Percentiles rank a stretch among this genome's conserved stretches.
phyloP scores from a whole-genome alignment of 495 filamentous ascomycete species.

The Daldinia vernicosa region DNA sequence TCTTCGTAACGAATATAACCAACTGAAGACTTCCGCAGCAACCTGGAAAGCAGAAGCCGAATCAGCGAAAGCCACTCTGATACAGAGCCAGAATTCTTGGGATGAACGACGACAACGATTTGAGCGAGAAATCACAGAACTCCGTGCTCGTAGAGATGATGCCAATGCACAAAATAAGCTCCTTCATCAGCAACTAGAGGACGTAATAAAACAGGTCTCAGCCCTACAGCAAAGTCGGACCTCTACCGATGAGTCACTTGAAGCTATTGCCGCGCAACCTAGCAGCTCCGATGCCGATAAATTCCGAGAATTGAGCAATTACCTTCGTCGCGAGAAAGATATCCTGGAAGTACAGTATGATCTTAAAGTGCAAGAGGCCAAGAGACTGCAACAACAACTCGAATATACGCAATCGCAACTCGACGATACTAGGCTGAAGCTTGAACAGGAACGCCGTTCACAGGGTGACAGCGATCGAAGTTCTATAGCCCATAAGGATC shows the following conservation, averaged over 20 bases:
- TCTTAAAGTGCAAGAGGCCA: slow-evolving; percentile 82
- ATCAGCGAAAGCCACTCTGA: slow-evolving; percentile 77
- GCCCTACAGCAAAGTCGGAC: slow-evolving; percentile 77
- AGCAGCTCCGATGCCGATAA: slow-evolving; percentile 60
- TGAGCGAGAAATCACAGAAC: slow-evolving; percentile 81
- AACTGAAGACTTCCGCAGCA: slow-evolving; percentile 78
- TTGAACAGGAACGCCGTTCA: slow-evolving; percentile 85
- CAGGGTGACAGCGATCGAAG: slow-evolving; percentile 75
- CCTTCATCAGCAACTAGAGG: slow-evolving; percentile 87
- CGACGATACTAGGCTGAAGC: slow-evolving; percentile 83
- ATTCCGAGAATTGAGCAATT: slow-evolving; percentile 87
- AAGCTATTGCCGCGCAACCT: slow-evolving; percentile 41
- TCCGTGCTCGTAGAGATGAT: slow-evolving; percentile 80
- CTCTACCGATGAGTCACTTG: slow-evolving; percentile 56
- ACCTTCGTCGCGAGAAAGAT: slow-evolving; percentile 94
- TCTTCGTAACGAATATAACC: slow-evolving; percentile 79
- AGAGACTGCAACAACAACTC: slow-evolving; percentile 87
- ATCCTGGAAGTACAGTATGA: slow-evolving; percentile 96
- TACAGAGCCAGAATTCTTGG: slow-evolving; percentile 87
- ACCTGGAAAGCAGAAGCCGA: slow-evolving; percentile 79
- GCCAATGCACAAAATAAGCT: slow-evolving; percentile 84
- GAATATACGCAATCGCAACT: slow-evolving; percentile 86
- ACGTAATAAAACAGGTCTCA: slow-evolving; percentile 77
- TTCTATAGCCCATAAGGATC: slow-evolving; percentile 79
- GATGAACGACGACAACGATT: slow-evolving; percentile 78